Evolutionary conservation across 208 protist species (phyloP).

Genomic region (Crithidia acanthocephali): DNA sequence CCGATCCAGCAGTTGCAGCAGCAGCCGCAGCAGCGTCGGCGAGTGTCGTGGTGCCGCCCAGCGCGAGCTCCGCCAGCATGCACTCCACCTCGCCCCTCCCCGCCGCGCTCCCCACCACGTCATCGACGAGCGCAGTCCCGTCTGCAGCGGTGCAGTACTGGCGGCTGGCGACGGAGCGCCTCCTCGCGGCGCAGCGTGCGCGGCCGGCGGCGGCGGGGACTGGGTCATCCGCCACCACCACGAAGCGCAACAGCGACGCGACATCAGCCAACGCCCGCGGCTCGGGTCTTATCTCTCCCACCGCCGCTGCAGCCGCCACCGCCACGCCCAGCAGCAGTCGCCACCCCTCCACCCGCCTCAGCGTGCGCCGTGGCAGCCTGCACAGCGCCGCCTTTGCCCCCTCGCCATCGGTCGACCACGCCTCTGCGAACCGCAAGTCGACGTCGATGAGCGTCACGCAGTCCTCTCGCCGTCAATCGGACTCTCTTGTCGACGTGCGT

Average conservation of each 20-base stretch:
- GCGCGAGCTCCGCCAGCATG: not conserved
- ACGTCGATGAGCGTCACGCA: conserved; percentile 1
- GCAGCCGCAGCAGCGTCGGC: too few relatives aligned
- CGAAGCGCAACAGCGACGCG: not conserved
- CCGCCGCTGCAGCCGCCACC: not conserved
- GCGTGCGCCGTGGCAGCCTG: not conserved
- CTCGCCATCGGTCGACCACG: not conserved
- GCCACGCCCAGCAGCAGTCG: not conserved
- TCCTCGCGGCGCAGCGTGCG: conserved; percentile 3
- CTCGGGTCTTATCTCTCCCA: not conserved
- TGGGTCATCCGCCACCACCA: not conserved
- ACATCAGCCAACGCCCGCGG: not conserved
- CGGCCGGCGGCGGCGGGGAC: not conserved
- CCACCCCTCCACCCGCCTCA: not conserved
- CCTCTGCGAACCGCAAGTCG: not conserved
- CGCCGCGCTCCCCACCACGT: not conserved
- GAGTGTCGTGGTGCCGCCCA: too few relatives aligned
- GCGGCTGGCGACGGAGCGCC: conserved; percentile 16
- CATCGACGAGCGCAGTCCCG: not conserved
- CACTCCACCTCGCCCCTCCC: not conserved
- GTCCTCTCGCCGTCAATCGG: not conserved
- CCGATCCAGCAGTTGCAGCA: not conserved
- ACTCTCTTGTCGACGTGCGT: not conserved
- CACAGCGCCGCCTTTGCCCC: not conserved
- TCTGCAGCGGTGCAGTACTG: conserved; percentile 9